A percentile compares a stretch with the other conserved stretches of the same genome.
These are phyloP conservation scores for Mimosa pudica DNA, from an alignment of 306 rosid genomes.

Conservation along the genomic window DNA sequence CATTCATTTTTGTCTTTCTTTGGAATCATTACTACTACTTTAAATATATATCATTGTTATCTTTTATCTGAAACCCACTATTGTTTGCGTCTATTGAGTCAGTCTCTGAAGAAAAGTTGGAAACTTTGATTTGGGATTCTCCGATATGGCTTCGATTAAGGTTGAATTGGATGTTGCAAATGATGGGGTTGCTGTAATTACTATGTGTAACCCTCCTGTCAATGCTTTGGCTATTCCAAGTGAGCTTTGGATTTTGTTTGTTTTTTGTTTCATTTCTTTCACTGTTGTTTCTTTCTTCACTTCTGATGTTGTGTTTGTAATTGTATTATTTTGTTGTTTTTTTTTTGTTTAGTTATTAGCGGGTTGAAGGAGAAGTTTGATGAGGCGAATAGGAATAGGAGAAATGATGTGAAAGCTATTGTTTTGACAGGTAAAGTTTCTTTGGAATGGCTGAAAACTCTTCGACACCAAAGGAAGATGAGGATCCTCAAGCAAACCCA, in stretches of 20 bases:
- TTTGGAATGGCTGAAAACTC: no score
- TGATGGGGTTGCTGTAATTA: slow-evolving; percentile 91
- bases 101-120: slow-evolving; percentile 7
- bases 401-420: slow-evolving; percentile 86
- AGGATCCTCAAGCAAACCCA: no score
- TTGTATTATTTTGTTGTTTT: no score
- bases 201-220: slow-evolving; percentile 87
- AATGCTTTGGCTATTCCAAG: slow-evolving; percentile 83
- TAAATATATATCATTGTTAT: no score
- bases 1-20: neutral
- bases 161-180: slow-evolving; percentile 83
- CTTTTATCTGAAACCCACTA: slow-evolving; percentile 8
- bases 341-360: slow-evolving; percentile 51
- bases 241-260: slow-evolving; percentile 34
- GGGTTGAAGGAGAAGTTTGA: slow-evolving; percentile 72
- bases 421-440: slow-evolving; percentile 75
- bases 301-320: slow-evolving; percentile 1
- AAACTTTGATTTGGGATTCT: slow-evolving; percentile 7
- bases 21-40: neutral
- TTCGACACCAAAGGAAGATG: no score
- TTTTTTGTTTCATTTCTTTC: neutral
- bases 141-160: slow-evolving; percentile 57
- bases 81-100: neutral
- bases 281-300: neutral
- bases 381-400: slow-evolving; percentile 72